Evolutionary conservation across 129 eudicot species (phyloP).

Genomic region (Tagetes patula): DNA sequence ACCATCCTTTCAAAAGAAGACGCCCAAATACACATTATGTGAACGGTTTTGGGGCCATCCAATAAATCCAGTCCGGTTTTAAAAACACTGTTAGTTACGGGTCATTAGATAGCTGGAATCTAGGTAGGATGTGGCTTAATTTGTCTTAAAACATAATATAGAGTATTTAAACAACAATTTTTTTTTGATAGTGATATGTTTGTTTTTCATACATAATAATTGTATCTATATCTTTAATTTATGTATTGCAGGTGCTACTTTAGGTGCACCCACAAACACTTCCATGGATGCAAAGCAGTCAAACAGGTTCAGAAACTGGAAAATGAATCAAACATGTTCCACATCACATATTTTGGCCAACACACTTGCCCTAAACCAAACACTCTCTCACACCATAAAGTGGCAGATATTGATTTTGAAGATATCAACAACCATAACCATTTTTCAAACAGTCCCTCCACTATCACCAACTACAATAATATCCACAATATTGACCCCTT

Average conservation of each 20-base stretch:
- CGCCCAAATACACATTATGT: too few relatives aligned
- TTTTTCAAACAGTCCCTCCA: constrained; percentile 33
- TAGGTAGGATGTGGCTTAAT: too few relatives aligned
- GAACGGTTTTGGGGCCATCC: too few relatives aligned
- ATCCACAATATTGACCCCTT: neutral
- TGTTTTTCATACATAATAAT: neutral
- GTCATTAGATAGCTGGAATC: too few relatives aligned
- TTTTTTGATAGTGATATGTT: neutral
- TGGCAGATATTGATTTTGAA: constrained; percentile 26
- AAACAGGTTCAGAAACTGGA: constrained; percentile 61
- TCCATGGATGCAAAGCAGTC: constrained; percentile 56
- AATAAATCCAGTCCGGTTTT: too few relatives aligned
- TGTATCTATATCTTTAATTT: neutral
- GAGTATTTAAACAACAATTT: too few relatives aligned
- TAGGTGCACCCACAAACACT: constrained; percentile 68
- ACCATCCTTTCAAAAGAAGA: too few relatives aligned
- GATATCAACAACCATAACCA: constrained; percentile 16
- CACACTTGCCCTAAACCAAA: constrained; percentile 51
- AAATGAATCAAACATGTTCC: constrained; percentile 37
- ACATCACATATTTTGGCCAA: constrained; percentile 54
- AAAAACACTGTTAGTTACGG: too few relatives aligned
- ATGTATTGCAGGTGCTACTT: constrained; percentile 53
- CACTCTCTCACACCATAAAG: constrained; percentile 10
- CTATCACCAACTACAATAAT: constrained; percentile 14
- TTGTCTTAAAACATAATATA: too few relatives aligned